Evolutionary conservation across 2,329 filamentous ascomycete species (phyloP), one percentile per base, ranked within the genome.

Genomic region (Sporothrix schenckii): DNA sequence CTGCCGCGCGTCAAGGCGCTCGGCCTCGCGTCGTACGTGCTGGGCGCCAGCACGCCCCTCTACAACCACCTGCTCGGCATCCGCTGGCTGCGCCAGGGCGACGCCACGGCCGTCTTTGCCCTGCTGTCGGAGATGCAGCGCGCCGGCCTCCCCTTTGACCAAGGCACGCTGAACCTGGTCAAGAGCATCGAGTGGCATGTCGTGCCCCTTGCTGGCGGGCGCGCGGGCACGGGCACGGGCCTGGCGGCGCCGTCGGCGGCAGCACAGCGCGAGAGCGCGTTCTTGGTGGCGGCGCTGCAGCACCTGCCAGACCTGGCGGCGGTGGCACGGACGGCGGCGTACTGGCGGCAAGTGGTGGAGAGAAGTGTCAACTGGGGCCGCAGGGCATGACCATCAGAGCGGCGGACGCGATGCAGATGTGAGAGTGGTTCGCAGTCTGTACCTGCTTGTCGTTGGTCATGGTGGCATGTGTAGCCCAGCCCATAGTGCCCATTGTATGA

Each of bases 11-110:
- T 93, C 75, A 91, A 91, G 76, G 82, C 85, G 58, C 82, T 92
- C 0, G 91, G 91, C 1, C 84, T 91, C 1, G 85, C 87, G 0
- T 90, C 90, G 0, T 92, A 90, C 76, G 88, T 92, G 7, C 84
- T 94, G 0, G 91, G 91, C 63, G 89, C 87, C 6, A 89, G 88
- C 21, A 91, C 90, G 0, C 81, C 85, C 0, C 86, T 94, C 54
- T 94, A 92, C 81, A 89, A 91, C 76, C 83, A 87, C 65, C 83
- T 93, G 47, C 82, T 92, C 30, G 79, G 82, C 16, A 84, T 89
- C 27, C 82, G 88, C 69, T 92, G 89, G 87, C 78, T 80, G 47
- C 85, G 87, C 13, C 86, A 87, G 73, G 84, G 87, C 27, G 87
- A 92, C 75, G 81, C 87, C 2, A 73, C 76, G 3, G 82, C 82